Conservation (phyloP, 2,329 filamentous ascomycete genomes). For the Pseudogymnoascus sp. region DNA sequence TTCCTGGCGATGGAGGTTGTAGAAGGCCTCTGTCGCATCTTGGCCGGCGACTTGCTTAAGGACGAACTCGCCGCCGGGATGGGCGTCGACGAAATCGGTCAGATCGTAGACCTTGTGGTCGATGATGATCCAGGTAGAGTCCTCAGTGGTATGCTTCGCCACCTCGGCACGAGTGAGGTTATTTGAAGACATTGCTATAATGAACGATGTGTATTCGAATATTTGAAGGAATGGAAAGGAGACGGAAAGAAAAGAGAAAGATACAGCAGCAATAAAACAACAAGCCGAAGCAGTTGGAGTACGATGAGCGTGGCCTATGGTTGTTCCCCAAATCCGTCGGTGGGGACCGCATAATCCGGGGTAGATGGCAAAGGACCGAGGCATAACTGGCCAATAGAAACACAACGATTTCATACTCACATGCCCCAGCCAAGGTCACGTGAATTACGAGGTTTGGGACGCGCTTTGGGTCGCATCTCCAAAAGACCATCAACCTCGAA, state of each 20-base stretch:
- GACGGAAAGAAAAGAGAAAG: background rate
- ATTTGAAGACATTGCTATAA: conserved; percentile 22
- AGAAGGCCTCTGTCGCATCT: conserved; percentile 76
- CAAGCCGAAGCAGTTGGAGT: background rate
- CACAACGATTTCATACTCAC: conserved; percentile 3
- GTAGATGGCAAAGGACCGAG: background rate
- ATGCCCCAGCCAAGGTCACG: background rate
- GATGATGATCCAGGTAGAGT: conserved; percentile 75
- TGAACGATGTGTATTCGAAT: background rate
- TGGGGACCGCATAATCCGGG: conserved; percentile 1
- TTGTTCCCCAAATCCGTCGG: background rate
- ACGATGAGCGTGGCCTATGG: background rate
- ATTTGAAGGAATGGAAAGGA: background rate
- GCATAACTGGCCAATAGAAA: background rate
- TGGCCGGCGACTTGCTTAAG: conserved; percentile 71
- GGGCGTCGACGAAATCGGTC: conserved; percentile 74
- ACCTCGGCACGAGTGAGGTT: conserved; percentile 52
- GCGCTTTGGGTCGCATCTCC: background rate
- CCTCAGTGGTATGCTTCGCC: conserved; percentile 64
- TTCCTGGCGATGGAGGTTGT: conserved; percentile 87
- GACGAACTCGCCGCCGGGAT: conserved; percentile 74
- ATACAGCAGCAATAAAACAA: background rate
- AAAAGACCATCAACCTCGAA: background rate
- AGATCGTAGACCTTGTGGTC: conserved; percentile 84
- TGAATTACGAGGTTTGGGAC: background rate